Evolutionary conservation across 352 stramenopile species (phyloP).

Genomic region (Pythium rhizo-oryzae): DNA sequence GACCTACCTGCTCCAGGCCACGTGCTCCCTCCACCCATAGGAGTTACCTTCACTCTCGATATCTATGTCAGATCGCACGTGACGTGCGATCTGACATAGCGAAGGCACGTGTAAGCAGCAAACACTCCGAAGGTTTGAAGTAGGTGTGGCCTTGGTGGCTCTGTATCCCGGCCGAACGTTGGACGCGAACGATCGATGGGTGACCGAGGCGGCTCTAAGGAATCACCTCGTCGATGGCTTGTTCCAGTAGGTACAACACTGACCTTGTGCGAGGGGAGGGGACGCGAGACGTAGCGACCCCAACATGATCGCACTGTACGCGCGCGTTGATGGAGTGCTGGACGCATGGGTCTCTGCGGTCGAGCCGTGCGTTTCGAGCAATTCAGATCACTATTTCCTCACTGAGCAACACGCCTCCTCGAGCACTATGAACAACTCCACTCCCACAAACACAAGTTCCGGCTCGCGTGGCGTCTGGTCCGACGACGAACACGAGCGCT

Average conservation of each 20-base stretch:
- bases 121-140: too few species aligned
- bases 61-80: too few species aligned
- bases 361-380: too few species aligned
- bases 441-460: neutral
- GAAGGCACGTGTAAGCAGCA: too few species aligned
- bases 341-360: too few species aligned
- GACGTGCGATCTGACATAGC: too few species aligned
- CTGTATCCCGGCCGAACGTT: neutral
- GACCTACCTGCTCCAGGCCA: too few species aligned
- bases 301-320: neutral
- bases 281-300: neutral
- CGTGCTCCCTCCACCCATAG: too few species aligned
- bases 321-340: too few species aligned
- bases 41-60: too few species aligned
- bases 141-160: neutral
- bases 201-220: neutral
- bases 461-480: neutral
- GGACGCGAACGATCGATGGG: neutral
- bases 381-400: too few species aligned
- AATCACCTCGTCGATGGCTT: neutral
- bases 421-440: constrained; percentile 1
- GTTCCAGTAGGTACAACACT: neutral
- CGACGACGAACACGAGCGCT: constrained; percentile 38
- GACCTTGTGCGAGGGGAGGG: neutral
- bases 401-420: too few species aligned